Conservation (phyloP, 208 protist species). For the Acanthamoeba polyphaga region DNA sequence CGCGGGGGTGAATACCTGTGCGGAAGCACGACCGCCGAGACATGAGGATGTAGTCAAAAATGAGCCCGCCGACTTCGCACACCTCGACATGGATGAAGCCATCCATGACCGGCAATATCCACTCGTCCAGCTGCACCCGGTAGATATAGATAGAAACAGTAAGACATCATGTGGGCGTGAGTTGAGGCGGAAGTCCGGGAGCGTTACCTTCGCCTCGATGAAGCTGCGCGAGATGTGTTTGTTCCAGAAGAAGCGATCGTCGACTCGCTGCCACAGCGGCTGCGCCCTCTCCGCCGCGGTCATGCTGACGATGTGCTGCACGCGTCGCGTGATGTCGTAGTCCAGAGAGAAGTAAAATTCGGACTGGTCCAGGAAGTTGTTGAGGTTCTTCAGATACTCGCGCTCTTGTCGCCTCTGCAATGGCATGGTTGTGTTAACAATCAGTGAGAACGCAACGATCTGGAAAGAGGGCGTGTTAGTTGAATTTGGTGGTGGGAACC, state of each 20-base stretch:
- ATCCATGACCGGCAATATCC: conserved; percentile 82
- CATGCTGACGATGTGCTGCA: conserved; percentile 47
- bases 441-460: no score
- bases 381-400: conserved; percentile 65
- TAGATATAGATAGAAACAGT: not conserved
- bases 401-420: conserved; percentile 28
- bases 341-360: conserved; percentile 73
- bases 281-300: conserved; percentile 20
- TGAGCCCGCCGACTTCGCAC: conserved; percentile 25
- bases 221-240: conserved; percentile 73
- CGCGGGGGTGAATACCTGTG: not conserved
- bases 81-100: conserved; percentile 80
- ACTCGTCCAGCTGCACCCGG: conserved; percentile 76
- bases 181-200: no score
- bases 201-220: conserved; percentile 63
- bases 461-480: no score
- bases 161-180: not conserved
- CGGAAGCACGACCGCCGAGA: conserved; percentile 56
- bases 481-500: no score
- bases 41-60: conserved; percentile 73
- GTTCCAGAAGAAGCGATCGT: conserved; percentile 88
- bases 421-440: no score
- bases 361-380: conserved; percentile 59
- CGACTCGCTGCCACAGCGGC: conserved; percentile 69
- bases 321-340: conserved; percentile 66